Base-by-base conservation (phyloP, 2,329 filamentous ascomycete genomes). In the Emmonsiellopsis sp. region DNA sequence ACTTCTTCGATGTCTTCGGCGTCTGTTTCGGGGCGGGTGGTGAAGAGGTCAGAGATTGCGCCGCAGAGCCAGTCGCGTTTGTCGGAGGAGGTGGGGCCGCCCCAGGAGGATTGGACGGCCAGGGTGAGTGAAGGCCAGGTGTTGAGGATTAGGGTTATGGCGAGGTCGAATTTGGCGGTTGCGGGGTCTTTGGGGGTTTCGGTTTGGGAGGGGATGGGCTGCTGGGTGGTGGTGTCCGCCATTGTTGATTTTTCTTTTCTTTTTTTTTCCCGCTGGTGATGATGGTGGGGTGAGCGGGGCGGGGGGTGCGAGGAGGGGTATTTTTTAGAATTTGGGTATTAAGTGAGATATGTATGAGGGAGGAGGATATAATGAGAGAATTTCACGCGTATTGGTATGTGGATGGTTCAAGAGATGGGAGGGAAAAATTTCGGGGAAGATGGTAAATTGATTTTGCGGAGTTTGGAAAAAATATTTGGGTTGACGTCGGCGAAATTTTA, bases 31-130 rank as follows among this genome's bases (percentile, higher is more conserved):
- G 82, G 76, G 3, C 76, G 71, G 9, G 75, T 70, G 14, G 64
- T 75, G 61, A 96, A 86, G 57, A 95, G 82, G 31, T 95, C 88
- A 55, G 85, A 86, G 51, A 97, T 78, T 43, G 87, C 87, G 58
- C 90, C 91, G 50, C 88, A 92, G 64, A 98, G 88, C 92, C 91
- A 97, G 77, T 95, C 92, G 64, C 92, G 87, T 76, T 97, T 97
- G 71, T 94, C 89, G 56, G 78, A 70, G 21, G 84, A 86, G 65
- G 89, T 84, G 42, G 88, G 83, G 2, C 92, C 93, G 63, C 92
- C 93, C 86, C 91, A 95, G 72, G 83, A 78, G 69, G 88, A 89
- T 67, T 87, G 81, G 44, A 96, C 88, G 46, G 93, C 89, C 65
- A 95, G 83, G 48, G 86, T 86, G 52, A 98, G 84, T 34, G 88